Conservation (phyloP, 495 filamentous ascomycete species). For the Penicillium robsamsonii region DNA sequence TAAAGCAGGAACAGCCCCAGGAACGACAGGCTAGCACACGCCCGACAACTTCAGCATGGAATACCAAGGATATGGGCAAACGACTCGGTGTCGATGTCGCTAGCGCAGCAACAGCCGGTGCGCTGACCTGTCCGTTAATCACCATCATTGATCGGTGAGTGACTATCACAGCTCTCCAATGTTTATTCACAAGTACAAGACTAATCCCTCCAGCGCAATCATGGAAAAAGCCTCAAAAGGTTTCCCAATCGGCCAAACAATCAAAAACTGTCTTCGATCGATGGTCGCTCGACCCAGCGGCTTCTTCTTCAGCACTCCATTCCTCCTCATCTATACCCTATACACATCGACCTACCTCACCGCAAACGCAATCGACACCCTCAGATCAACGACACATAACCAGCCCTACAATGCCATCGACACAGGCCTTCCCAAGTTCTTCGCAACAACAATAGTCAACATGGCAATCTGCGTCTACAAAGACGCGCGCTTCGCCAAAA, state of each 20-base stretch:
- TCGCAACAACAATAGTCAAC: slow-evolving; percentile 78
- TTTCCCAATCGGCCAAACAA: slow-evolving; percentile 63
- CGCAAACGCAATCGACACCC: slow-evolving; percentile 84
- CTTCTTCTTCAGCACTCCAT: slow-evolving; percentile 76
- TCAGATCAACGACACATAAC: slow-evolving; percentile 61
- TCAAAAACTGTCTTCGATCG: slow-evolving; percentile 59
- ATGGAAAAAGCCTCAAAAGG: slow-evolving; percentile 93
- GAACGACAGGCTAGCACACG: slow-evolving; percentile 18
- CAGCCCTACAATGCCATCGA: slow-evolving; percentile 60
- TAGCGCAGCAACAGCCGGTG: slow-evolving; percentile 75
- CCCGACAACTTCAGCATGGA: slow-evolving; percentile 55
- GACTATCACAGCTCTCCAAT: background rate
- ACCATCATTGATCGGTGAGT: slow-evolving; percentile 86
- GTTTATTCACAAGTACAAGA: background rate
- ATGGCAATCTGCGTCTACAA: slow-evolving; percentile 91
- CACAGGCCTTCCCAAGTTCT: slow-evolving; percentile 76
- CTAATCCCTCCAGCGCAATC: slow-evolving; percentile 62
- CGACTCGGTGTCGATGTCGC: slow-evolving; percentile 70
- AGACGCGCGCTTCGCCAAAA: slow-evolving; percentile 77
- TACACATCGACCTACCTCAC: slow-evolving; percentile 92
- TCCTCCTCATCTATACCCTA: slow-evolving; percentile 80
- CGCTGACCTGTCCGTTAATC: slow-evolving; percentile 81
- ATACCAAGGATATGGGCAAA: slow-evolving; percentile 67
- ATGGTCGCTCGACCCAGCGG: slow-evolving; percentile 66
- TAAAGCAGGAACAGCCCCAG: slow-evolving; percentile 13